Evolutionary conservation across 129 eudicot genomes (phyloP), one percentile per base, ranked within the genome.

Genomic region (Flaveria sonorensis): DNA sequence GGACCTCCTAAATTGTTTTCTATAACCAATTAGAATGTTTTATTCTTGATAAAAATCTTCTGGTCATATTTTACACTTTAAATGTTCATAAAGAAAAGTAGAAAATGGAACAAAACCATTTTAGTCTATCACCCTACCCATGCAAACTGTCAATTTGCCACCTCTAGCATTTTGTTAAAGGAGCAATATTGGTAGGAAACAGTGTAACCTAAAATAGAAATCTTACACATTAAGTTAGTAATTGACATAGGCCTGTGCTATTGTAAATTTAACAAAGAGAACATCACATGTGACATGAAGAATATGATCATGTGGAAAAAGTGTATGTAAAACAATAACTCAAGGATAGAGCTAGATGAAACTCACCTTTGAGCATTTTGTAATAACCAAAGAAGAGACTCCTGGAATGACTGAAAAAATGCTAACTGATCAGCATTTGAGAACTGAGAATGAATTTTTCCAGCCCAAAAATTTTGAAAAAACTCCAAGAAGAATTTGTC

Each of bases 381-480:
- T 55, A 94, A 69, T 21, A 56, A 80, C 97, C 96, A 91, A 36
- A 94, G 74, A 61, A 83, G 88, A 86, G 96, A 91, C 77, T 91
- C 97, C 79, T 83, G 86, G 62, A 79, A 65, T 59, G 97, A 90
- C 60, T 50, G 71, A 51, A 91, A 91, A 83, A 91, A 87, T 21
- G 88, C 90, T 50, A 81, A 63, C 50, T 76, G 87, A 57, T 86
- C 90, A 61, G 84, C 84, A 48, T 67, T 66, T 32, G 80, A 79
- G 66, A 90, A 78, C 61, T 84, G 84, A 2, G 87, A 81, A 46
- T 84, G 77, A 75, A 67, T 80, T 82, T 88, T 87, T 74, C 98
- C 99, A 46, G 86, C 97, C 99, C 99, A 94, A 70, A 94, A 71
- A 74, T 76, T 87, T 81, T 77, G 88, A 51, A 91, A 91, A 76